A percentile compares a stretch with the other conserved stretches of the same genome.
These are phyloP conservation scores for Corinectria fuckeliana DNA, from an alignment of 2,329 filamentous ascomycete species.

Conservation along the genomic window DNA sequence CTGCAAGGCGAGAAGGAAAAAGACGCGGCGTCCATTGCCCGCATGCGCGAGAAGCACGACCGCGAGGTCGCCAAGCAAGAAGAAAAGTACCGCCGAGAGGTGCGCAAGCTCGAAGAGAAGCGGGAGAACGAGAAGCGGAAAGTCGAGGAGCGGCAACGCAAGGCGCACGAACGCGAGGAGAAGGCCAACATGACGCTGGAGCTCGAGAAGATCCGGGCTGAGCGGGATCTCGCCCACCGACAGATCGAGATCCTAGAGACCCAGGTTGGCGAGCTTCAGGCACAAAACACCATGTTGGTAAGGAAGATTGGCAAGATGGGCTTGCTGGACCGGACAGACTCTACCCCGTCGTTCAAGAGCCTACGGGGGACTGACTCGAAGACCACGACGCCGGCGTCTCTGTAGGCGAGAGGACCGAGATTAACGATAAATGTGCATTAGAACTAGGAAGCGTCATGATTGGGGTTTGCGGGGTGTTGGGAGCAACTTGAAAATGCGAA, in stretches of 20 bases:
- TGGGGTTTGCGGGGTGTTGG: conserved; percentile 31
- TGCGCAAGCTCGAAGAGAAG: conserved; percentile 69
- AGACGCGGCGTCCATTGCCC: conserved; percentile 59
- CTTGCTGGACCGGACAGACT: conserved; percentile 50
- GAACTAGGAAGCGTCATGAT: conserved; percentile 15
- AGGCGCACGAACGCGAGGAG: conserved; percentile 61
- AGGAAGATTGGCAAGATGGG: conserved; percentile 57
- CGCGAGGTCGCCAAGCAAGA: conserved; percentile 69
- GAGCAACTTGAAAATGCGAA: conserved; percentile 11
- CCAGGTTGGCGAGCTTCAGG: conserved; percentile 64
- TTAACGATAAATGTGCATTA: conserved; percentile 12
- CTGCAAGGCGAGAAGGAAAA: conserved; percentile 56
- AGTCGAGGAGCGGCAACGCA: conserved; percentile 57
- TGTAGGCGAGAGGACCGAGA: background rate
- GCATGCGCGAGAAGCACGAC: conserved; percentile 68
- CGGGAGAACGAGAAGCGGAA: conserved; percentile 68
- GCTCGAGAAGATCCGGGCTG: conserved; percentile 58
- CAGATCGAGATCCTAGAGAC: conserved; percentile 61
- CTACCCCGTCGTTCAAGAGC: conserved; percentile 41
- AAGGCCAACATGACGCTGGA: conserved; percentile 56
- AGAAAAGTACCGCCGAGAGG: conserved; percentile 69
- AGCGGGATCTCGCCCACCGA: conserved; percentile 58
- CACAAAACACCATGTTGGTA: conserved; percentile 65
- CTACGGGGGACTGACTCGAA: conserved; percentile 16
- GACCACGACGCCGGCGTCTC: conserved; percentile 1